These are phyloP conservation scores for Leccinum holopus DNA, from an alignment of 1,284 basidiomycete genomes.

Conservation along the genomic window DNA sequence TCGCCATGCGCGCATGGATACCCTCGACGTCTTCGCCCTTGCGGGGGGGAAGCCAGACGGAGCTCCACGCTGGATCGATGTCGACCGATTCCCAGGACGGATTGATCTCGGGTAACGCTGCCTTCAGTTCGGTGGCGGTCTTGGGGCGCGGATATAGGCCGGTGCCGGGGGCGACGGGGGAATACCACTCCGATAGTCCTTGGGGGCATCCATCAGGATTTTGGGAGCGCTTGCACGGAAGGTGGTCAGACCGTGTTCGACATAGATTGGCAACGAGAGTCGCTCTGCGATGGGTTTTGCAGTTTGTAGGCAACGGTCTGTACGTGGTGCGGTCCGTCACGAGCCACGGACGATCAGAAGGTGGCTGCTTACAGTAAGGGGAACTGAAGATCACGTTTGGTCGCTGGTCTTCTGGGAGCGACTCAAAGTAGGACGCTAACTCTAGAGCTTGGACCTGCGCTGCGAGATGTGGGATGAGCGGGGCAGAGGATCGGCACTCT, in stretches of 20 bases:
- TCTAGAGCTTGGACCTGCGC: constrained; percentile 73
- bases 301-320: constrained; percentile 86
- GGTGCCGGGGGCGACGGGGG: constrained; percentile 63
- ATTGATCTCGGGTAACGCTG: constrained; percentile 52
- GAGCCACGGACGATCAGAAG: neutral
- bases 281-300: constrained; percentile 60
- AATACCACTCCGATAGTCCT: constrained; percentile 87
- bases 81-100: constrained; percentile 59
- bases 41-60: constrained; percentile 68
- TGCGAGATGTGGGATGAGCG: neutral
- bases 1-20: constrained; percentile 61
- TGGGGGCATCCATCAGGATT: constrained; percentile 11
- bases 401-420: constrained; percentile 62
- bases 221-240: neutral
- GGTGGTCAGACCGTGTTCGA: constrained; percentile 64
- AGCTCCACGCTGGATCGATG: constrained; percentile 61
- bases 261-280: constrained; percentile 66
- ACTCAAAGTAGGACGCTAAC: constrained; percentile 61
- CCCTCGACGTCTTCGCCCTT: constrained; percentile 68
- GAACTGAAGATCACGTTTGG: constrained; percentile 81
- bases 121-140: constrained; percentile 48
- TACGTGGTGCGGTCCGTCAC: neutral
- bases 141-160: constrained; percentile 73
- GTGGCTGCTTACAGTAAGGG: constrained; percentile 61
- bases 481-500: neutral